Evolutionary conservation across 345 rosid species (phyloP).

Genomic region (Hibiscus trionum): DNA sequence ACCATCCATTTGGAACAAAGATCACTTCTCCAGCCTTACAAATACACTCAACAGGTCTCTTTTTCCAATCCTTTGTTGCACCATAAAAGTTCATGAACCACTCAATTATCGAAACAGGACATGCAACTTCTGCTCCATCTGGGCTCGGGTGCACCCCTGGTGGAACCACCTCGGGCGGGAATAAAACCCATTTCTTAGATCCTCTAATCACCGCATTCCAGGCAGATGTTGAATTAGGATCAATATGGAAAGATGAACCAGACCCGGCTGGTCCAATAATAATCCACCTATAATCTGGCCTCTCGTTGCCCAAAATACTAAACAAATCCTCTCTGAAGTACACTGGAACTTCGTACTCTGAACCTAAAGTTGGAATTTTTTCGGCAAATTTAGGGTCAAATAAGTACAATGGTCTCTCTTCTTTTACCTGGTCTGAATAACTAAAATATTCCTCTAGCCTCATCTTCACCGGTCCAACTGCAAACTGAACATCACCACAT

Average conservation of each 20-base stretch:
- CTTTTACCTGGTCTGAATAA: constrained; percentile 66
- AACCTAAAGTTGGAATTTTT: constrained; percentile 60
- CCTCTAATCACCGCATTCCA: constrained; percentile 94
- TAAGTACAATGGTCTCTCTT: constrained; percentile 91
- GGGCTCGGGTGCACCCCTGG: constrained; percentile 97
- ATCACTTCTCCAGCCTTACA: constrained; percentile 94
- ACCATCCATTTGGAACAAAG: constrained; percentile 97
- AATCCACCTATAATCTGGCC: constrained; percentile 94
- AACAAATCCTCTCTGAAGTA: constrained; percentile 88
- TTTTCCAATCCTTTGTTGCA: constrained; percentile 65
- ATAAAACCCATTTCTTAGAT: constrained; percentile 90
- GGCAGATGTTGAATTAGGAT: constrained; percentile 97
- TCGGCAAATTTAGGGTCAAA: constrained; percentile 88
- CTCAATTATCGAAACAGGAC: constrained; percentile 91
- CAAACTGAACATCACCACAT: constrained; percentile 51
- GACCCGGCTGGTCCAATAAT: constrained; percentile 93
- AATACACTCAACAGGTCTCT: constrained; percentile 77
- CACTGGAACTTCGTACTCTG: constrained; percentile 65
- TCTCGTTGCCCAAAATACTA: constrained; percentile 63
- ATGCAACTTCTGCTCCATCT: constrained; percentile 95
- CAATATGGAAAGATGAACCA: constrained; percentile 94
- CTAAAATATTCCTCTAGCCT: constrained; percentile 61
- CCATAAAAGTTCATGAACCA: constrained; percentile 98
- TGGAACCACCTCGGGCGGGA: constrained; percentile 89
- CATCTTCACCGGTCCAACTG: constrained; percentile 86